Evolutionary conservation across 1,284 basidiomycete species (phyloP).

Genomic region (Trametes versicolor): DNA sequence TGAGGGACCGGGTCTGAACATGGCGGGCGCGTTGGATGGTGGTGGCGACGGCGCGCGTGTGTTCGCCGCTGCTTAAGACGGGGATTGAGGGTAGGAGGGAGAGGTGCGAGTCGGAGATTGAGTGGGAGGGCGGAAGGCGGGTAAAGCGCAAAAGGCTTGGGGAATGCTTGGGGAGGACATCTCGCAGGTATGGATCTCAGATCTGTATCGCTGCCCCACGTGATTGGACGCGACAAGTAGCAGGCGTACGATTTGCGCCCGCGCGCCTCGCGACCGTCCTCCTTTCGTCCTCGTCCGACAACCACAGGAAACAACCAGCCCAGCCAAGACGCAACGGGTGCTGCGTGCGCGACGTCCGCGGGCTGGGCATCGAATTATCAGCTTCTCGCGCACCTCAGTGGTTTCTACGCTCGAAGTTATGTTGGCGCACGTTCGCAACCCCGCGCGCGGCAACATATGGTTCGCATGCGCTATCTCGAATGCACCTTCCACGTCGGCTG

Average conservation of each 20-base stretch:
- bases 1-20: slow-evolving; percentile 43
- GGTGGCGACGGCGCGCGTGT: neutral
- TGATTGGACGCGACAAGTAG: slow-evolving; percentile 20
- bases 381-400: too few relatives aligned
- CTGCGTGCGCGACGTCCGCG: too few relatives aligned
- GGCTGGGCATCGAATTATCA: too few relatives aligned
- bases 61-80: slow-evolving; percentile 12
- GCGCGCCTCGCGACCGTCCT: neutral
- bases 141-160: slow-evolving; percentile 28
- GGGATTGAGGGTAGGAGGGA: neutral
- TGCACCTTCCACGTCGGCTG: too few relatives aligned
- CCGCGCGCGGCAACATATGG: too few relatives aligned
- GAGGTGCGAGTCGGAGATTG: slow-evolving; percentile 36
- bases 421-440: too few relatives aligned
- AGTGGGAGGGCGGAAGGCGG: slow-evolving; percentile 35
- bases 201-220: slow-evolving; percentile 23
- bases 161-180: slow-evolving; percentile 21
- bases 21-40: slow-evolving; percentile 28
- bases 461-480: too few relatives aligned
- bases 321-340: too few relatives aligned
- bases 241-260: slow-evolving; percentile 12
- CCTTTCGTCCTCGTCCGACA: neutral
- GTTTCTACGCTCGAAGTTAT: too few relatives aligned
- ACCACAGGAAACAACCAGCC: too few relatives aligned
- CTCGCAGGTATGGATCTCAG: slow-evolving; percentile 23